Conservation (phyloP, 192 early-diverging fungal genomes). For the Backusella mclennaniae region DNA sequence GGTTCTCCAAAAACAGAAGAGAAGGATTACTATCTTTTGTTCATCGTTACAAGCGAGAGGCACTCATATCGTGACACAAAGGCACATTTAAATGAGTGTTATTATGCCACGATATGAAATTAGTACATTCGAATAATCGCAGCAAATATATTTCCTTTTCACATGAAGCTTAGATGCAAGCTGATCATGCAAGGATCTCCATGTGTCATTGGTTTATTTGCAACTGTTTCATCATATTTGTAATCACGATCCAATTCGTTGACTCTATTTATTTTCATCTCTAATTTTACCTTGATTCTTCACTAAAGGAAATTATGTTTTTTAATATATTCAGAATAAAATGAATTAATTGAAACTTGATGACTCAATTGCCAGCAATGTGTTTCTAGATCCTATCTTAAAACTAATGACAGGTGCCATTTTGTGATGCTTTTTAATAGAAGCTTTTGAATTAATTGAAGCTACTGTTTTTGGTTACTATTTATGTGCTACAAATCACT, state of each 20-base stretch:
- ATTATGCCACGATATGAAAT: neutral
- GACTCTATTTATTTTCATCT: no score
- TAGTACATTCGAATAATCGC: neutral
- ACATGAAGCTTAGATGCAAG: neutral
- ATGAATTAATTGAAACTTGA: neutral
- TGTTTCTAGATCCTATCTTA: neutral
- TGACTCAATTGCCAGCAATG: neutral
- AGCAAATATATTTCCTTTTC: neutral
- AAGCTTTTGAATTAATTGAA: no score
- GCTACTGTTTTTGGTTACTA: no score
- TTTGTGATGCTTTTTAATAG: neutral
- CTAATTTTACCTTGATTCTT: no score
- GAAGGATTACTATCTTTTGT: neutral
- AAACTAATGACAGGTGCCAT: neutral
- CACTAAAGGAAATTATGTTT: no score
- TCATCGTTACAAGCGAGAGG: neutral
- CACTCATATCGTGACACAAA: neutral
- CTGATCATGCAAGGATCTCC: neutral
- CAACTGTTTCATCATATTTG: neutral
- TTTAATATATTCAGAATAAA: neutral
- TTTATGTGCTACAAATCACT: no score
- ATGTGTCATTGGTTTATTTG: neutral
- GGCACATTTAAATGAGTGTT: neutral
- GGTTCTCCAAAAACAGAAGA: neutral
- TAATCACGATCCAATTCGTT: no score